Base-by-base conservation (phyloP, 2,329 filamentous ascomycete genomes). In the Ceratocystis lukuohia region DNA sequence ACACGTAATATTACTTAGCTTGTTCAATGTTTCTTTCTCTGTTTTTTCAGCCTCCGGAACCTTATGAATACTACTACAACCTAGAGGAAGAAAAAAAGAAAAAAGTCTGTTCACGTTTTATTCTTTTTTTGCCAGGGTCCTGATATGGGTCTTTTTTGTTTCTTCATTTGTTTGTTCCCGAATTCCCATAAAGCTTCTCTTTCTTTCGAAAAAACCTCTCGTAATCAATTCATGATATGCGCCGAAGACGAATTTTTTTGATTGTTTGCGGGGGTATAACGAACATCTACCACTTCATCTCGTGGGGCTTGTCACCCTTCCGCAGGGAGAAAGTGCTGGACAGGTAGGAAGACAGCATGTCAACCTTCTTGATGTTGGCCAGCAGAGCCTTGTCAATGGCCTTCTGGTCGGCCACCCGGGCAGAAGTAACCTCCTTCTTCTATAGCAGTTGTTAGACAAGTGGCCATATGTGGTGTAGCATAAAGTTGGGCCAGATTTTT, bases 261-360 rank as follows among this genome's bases (percentile, higher is more conserved):
- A 70, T 71, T 72, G 70, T 69, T 67, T 67, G 66, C 66, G 66
- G 56, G 66, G 70, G 69, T 69, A 65, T 67, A 67, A 65, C 61
- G 57, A 67, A 67, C 70, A 70, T 86, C 82, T 96, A 99, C 87
- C 93, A 99, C 82, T 90, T 89, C 94, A 99, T 97, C 87, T 96
- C 90, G 84, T 99, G 94, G 82, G 94, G 94, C 88, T 93, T 92
- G 86, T 99, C 93, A 77, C 94, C 94, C 85, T 92, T 96, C 83
- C 93, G 89, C 81, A 99, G 88, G 87, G 89, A 95, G 89, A 99
- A 99, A 78, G 88, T 91, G 80, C 88, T 90, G 77, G 85, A 85
- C 75, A 99, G 90, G 87, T 99, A 99, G 82, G 88, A 90, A 78
- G 86, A 81, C 75, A 99, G 89, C 81, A 93, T 83, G 74, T 91